Evolutionary conservation across 805 yeast genomes (phyloP).

Genomic region (Lipomyces spencermartinsiae): DNA sequence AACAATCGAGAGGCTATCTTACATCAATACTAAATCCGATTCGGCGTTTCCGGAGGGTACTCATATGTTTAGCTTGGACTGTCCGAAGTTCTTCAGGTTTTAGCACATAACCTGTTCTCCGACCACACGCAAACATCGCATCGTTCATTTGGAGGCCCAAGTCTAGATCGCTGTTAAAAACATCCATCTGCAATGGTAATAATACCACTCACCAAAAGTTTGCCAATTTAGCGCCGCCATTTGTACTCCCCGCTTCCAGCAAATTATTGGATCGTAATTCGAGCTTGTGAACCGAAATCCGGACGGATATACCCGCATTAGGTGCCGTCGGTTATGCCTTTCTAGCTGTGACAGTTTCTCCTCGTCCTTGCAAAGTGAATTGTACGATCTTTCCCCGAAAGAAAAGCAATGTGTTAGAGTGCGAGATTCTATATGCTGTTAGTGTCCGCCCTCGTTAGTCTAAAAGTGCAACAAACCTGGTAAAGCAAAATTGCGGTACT

Average conservation of each 20-base stretch:
- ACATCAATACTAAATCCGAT: conserved; percentile 15
- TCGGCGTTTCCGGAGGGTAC: conserved; percentile 1
- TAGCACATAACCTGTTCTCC: conserved; percentile 73
- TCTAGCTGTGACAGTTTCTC: conserved; percentile 60
- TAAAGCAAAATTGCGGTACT: conserved; percentile 79
- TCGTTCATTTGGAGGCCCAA: conserved; percentile 58
- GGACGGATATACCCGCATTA: conserved; percentile 90
- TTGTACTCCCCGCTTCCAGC: conserved; percentile 88
- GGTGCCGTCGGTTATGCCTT: conserved; percentile 75
- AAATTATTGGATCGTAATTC: conserved; percentile 78
- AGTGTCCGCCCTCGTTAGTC: neutral
- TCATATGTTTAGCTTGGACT: conserved; percentile 8
- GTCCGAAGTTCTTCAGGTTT: conserved; percentile 63
- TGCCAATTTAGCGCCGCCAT: conserved; percentile 99
- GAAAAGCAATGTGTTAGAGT: conserved; percentile 83
- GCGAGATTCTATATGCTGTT: conserved; percentile 65
- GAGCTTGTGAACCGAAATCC: conserved; percentile 75
- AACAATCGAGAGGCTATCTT: neutral
- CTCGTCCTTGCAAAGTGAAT: conserved; percentile 67
- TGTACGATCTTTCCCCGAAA: conserved; percentile 74
- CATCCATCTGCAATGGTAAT: neutral
- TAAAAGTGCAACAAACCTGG: conserved; percentile 50
- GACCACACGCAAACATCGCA: conserved; percentile 71
- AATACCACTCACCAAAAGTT: conserved; percentile 57
- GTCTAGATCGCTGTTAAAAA: conserved; percentile 2